Percentiles rank a stretch among this genome's conserved stretches.
phyloP scores from a whole-genome alignment of 352 stramenopile species.

The Stramenopiles sp. region DNA sequence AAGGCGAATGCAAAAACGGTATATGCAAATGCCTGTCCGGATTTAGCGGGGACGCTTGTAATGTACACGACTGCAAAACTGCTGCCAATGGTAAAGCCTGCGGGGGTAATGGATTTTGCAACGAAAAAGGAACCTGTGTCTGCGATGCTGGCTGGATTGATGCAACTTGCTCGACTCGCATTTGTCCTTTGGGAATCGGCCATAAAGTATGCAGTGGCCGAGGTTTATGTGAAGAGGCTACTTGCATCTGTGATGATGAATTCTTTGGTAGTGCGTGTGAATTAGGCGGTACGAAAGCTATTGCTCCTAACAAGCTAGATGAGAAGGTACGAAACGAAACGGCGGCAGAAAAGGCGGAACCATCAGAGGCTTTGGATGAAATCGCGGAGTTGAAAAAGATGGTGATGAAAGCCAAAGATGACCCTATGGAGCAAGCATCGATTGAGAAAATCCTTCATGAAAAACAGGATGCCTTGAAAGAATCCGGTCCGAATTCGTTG shows the following conservation, averaged over 20 bases:
- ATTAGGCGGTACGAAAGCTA: not conserved
- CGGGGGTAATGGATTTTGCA: not conserved
- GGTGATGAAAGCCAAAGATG: not conserved
- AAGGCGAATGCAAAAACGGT: slow-evolving; percentile 5
- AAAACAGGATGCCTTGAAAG: not conserved
- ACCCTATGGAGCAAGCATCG: not conserved
- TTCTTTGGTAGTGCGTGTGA: not conserved
- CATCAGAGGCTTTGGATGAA: not conserved
- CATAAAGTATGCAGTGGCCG: slow-evolving; percentile 4
- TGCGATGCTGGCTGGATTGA: not conserved
- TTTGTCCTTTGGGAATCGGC: not conserved
- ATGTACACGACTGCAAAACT: not conserved
- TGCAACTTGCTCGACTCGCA: not conserved
- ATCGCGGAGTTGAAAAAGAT: not conserved
- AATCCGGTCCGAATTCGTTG: not conserved
- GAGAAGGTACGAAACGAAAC: not conserved
- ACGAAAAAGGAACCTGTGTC: not conserved
- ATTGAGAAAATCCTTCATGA: not conserved
- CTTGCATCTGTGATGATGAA: not conserved
- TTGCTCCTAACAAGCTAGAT: not conserved
- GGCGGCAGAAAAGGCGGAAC: not conserved
- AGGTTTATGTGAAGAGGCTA: not conserved
- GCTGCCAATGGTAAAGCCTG: not conserved
- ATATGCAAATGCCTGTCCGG: not conserved
- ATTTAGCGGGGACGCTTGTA: not conserved